Percentiles rank a stretch among this genome's conserved stretches.
These are phyloP conservation scores for Scutellaria baicalensis DNA, from an alignment of 257 asterid genomes.

Conservation along the genomic window DNA sequence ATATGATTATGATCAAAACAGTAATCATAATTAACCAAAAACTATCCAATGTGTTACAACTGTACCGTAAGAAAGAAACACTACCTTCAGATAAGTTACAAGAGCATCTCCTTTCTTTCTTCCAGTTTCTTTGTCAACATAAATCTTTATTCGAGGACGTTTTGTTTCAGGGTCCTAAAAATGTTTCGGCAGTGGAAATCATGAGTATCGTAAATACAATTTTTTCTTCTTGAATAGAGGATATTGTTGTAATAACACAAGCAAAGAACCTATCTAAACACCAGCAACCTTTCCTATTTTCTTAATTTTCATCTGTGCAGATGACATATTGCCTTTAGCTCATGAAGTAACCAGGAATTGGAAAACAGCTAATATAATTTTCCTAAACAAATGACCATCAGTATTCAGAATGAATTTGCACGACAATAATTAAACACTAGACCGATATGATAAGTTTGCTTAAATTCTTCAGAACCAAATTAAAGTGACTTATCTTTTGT, in stretches of 20 bases:
- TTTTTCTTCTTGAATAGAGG: background rate
- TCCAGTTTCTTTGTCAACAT: conserved; percentile 82
- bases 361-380: too few species aligned
- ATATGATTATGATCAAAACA: background rate
- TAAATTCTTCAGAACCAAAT: background rate
- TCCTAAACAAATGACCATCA: too few species aligned
- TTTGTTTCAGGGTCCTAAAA: conserved; percentile 91
- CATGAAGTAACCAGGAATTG: too few species aligned
- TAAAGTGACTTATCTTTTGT: background rate
- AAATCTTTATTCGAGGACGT: conserved; percentile 89
- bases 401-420: too few species aligned
- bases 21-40: background rate
- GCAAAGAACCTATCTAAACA: background rate
- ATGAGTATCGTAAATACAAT: conserved; percentile 5
- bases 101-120: conserved; percentile 91
- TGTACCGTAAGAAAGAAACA: conserved; percentile 12
- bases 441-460: background rate
- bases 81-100: conserved; percentile 84
- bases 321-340: too few species aligned
- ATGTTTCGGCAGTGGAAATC: conserved; percentile 16
- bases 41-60: background rate
- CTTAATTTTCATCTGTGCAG: background rate
- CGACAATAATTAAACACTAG: too few species aligned
- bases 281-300: background rate
- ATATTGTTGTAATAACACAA: background rate